A percentile compares a stretch with the other conserved stretches of the same genome.
Conservation (phyloP, 352 stramenopile species). For the Globisporangium barbulae region DNA sequence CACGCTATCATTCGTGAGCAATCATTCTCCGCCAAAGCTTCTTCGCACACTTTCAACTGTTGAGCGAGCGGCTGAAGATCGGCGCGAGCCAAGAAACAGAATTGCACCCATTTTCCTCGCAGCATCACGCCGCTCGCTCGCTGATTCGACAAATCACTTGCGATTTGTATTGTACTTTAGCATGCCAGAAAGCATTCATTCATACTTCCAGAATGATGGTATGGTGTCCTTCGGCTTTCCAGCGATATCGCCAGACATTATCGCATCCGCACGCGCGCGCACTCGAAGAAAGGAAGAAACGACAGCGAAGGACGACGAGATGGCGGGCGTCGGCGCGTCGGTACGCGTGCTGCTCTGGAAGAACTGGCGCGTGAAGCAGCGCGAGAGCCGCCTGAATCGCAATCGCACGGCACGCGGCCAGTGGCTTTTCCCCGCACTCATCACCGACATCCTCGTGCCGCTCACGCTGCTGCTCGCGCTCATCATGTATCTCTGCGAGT, state of each 20-base stretch:
- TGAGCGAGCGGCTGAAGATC: too few relatives aligned
- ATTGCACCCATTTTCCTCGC: too few relatives aligned
- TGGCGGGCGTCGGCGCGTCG: constrained; percentile 21
- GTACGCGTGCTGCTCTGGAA: constrained; percentile 72
- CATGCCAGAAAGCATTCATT: too few relatives aligned
- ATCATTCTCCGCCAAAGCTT: too few relatives aligned
- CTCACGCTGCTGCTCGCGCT: constrained; percentile 55
- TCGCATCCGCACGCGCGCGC: background rate
- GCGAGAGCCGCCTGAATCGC: constrained; percentile 66
- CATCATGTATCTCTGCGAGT: constrained; percentile 51
- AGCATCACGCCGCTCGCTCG: too few relatives aligned
- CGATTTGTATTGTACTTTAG: too few relatives aligned
- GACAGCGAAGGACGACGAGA: background rate
- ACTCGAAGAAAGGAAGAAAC: background rate
- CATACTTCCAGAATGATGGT: too few relatives aligned
- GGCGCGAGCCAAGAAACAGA: too few relatives aligned
- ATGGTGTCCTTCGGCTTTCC: too few relatives aligned
- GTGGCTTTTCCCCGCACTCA: constrained; percentile 65
- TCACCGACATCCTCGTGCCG: constrained; percentile 68
- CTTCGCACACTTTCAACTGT: too few relatives aligned
- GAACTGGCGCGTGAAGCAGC: constrained; percentile 82
- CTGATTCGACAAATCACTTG: too few relatives aligned
- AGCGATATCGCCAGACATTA: background rate
- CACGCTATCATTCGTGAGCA: too few relatives aligned
- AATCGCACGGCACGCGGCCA: constrained; percentile 23